Conservation (phyloP, 164 flowering plant species). For the Vitis vinifera region DNA sequence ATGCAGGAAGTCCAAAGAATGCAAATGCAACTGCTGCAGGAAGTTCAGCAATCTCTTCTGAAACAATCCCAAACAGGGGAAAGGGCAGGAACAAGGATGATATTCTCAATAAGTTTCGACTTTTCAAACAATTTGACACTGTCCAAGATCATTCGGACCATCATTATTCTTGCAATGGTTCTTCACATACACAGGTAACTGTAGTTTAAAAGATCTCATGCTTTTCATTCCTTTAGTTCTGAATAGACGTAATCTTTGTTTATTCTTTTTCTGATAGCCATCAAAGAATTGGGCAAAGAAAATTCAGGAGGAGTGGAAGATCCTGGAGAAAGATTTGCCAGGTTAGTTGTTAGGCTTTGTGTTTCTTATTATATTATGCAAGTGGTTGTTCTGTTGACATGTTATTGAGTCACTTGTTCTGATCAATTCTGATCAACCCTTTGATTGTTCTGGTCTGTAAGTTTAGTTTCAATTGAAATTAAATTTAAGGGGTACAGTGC, state of each 20-base stretch:
- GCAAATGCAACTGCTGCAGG: constrained; percentile 3
- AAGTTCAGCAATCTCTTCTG: constrained; percentile 13
- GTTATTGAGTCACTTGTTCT: background rate
- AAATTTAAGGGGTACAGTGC: too few relatives aligned
- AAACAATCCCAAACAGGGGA: constrained; percentile 1
- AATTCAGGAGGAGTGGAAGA: constrained; percentile 81
- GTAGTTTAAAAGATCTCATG: background rate
- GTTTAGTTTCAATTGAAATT: background rate
- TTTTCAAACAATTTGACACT: constrained; percentile 67
- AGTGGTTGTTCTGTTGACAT: background rate
- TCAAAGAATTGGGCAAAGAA: constrained; percentile 52
- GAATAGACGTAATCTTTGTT: background rate
- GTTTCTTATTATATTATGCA: background rate
- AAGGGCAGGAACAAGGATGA: constrained; percentile 29
- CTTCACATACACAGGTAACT: constrained; percentile 41
- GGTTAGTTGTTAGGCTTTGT: constrained; percentile 28
- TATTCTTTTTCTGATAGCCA: constrained; percentile 29
- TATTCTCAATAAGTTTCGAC: constrained; percentile 31
- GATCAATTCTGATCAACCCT: background rate
- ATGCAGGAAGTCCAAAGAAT: background rate
- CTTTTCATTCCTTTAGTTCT: background rate
- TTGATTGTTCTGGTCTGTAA: background rate
- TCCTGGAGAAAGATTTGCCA: constrained; percentile 68
- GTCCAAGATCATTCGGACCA: constrained; percentile 75
- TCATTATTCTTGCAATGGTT: constrained; percentile 31